Conservation (phyloP, 2,329 filamentous ascomycete species). For the Fusarium miscanthi region DNA sequence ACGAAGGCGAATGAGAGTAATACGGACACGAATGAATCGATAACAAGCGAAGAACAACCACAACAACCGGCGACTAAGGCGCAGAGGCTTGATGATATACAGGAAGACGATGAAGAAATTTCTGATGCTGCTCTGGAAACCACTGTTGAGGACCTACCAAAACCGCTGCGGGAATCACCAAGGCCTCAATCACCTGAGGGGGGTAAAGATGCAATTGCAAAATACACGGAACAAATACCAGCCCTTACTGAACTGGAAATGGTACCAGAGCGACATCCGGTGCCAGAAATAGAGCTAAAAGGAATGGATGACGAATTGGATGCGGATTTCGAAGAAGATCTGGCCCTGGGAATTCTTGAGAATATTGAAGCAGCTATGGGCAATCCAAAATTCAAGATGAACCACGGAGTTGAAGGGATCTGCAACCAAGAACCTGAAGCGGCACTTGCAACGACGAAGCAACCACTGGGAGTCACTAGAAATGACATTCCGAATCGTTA, state of each 20-base stretch:
- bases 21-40: not conserved
- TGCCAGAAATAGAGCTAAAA: constrained; percentile 14
- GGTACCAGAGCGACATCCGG: not conserved
- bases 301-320: constrained; percentile 44
- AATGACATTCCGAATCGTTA: constrained; percentile 9
- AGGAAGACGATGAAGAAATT: constrained; percentile 30
- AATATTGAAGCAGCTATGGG: constrained; percentile 35
- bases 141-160: not conserved
- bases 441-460: not conserved
- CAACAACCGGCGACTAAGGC: not conserved
- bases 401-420: not conserved
- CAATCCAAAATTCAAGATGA: not conserved
- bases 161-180: not conserved
- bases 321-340: constrained; percentile 41
- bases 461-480: not conserved
- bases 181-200: not conserved
- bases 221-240: not conserved
- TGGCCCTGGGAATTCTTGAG: constrained; percentile 42
- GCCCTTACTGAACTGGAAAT: not conserved
- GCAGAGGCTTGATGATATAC: constrained; percentile 14
- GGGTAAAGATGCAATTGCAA: not conserved
- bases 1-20: not conserved
- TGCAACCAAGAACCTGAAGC: not conserved
- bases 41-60: not conserved
- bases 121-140: not conserved